Evolutionary conservation across 352 stramenopile genomes (phyloP).

Genomic region (Globisporangium solare): DNA sequence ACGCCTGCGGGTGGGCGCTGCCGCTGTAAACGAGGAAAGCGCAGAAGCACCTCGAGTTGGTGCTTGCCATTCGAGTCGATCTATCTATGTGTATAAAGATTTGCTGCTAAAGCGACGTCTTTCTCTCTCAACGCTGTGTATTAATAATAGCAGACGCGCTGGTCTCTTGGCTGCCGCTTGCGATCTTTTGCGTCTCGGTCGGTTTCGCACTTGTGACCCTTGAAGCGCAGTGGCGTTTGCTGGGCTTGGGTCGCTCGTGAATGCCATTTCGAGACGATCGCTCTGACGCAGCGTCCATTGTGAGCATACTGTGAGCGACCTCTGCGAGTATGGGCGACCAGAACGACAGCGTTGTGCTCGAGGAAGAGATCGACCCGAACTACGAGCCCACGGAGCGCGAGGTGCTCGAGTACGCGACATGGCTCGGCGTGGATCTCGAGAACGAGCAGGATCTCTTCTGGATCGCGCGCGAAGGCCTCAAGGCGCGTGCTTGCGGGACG

Average conservation of each 20-base stretch:
- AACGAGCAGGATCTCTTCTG: slow-evolving; percentile 90
- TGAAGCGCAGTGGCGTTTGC: no score
- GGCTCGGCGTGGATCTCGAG: slow-evolving; percentile 94
- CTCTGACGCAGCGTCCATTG: no score
- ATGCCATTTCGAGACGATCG: slow-evolving; percentile 2
- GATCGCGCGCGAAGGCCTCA: slow-evolving; percentile 93
- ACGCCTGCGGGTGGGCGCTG: slow-evolving; percentile 23
- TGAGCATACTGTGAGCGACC: no score
- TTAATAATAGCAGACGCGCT: no score
- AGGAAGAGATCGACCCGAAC: slow-evolving; percentile 95
- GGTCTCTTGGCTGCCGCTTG: no score
- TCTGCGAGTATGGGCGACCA: slow-evolving; percentile 36
- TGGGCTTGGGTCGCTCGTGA: neutral
- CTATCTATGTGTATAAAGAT: neutral
- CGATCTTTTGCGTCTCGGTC: no score
- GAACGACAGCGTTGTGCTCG: slow-evolving; percentile 86
- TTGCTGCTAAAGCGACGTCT: no score
- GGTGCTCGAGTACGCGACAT: slow-evolving; percentile 92
- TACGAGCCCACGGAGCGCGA: slow-evolving; percentile 92
- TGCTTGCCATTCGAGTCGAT: neutral
- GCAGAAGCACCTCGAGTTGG: neutral
- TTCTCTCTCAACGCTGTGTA: no score
- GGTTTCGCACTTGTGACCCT: no score
- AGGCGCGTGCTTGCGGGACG: slow-evolving; percentile 22
- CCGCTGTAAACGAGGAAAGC: neutral